Evolutionary conservation across 805 yeast species (phyloP), one percentile per base, ranked within the genome.

Genomic region (Nakazawaea wickerhamii): DNA sequence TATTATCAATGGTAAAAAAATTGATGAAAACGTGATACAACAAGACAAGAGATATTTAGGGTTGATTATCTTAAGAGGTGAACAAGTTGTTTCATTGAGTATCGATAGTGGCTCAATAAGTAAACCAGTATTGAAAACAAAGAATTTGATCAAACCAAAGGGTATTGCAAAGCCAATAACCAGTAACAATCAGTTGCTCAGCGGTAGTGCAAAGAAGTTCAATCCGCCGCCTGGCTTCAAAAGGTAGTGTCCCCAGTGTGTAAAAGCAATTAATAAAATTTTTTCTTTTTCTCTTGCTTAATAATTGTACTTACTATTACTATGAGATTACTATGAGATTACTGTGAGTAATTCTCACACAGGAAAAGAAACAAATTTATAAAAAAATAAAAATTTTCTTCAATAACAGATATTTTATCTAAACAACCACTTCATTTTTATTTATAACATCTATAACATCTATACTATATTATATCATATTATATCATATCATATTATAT

Each of bases 51-150:
- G 98, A 44, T 65, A 78, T 4, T 63, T 93, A 19, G 98, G 98
- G 0, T 70, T 93, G 40, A 74, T 86, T 2, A 83, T 91, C 28
- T 65, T 91, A 36, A 73, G 98, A 52, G 99, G 99, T 2, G 96
- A 88, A 50, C 85, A 83, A 50, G 78, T 93, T 21, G 77, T 90
- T 10, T 77, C 89, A 42, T 66, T 84, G 17, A 71, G 75, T 22
- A 77, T 85, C 25, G 91, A 85, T 63, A 70, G 66, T 45, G 52
- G 68, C 20, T 41, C 50, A 2, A 49, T 48, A 5, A 40, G 57
- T 27, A 61, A 55, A 42, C 64, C 67, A 7, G 55, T 57, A 30
- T 32, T 58, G 17, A 53, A 63, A 35, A 26, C 35, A 3, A 36
- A 31, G 9, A 32, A 25, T 4, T 48, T 61, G 22, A 55, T 53